Evolutionary conservation across 192 early-diverging fungal genomes (phyloP).

Genomic region (Mortierella alpina): DNA sequence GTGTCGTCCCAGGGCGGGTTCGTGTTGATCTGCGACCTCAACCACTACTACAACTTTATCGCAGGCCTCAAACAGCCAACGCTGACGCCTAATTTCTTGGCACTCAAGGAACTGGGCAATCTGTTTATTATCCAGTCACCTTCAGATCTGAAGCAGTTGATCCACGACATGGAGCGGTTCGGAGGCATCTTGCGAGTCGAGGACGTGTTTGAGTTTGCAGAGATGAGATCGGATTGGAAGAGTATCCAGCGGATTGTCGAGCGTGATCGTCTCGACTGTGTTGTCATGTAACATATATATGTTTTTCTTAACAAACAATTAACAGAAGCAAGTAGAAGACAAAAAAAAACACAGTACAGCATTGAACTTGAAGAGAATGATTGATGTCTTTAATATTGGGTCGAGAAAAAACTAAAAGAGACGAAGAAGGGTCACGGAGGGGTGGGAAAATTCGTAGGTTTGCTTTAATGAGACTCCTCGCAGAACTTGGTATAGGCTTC

Average conservation of each 20-base stretch:
- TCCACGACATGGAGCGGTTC: conserved; percentile 81
- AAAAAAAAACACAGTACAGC: background rate
- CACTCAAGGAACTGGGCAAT: conserved; percentile 85
- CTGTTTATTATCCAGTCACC: conserved; percentile 81
- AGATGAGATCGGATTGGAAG: conserved; percentile 81
- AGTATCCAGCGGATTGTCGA: conserved; percentile 82
- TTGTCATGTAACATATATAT: conserved; percentile 58
- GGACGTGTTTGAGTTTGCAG: conserved; percentile 87
- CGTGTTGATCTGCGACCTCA: conserved; percentile 91
- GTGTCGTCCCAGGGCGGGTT: conserved; percentile 89
- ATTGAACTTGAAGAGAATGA: background rate
- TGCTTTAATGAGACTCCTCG: conserved; percentile 43
- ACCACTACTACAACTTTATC: conserved; percentile 83
- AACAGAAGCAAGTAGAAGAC: background rate
- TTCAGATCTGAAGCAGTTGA: conserved; percentile 76
- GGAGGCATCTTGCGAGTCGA: conserved; percentile 79
- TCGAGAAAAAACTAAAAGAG: background rate
- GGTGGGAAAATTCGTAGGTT: no score
- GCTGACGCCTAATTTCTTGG: conserved; percentile 78
- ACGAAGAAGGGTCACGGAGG: no score
- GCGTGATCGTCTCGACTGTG: conserved; percentile 67
- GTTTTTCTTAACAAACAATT: background rate
- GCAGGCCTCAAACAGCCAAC: conserved; percentile 67
- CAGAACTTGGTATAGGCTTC: conserved; percentile 71
- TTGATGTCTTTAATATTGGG: background rate